Evolutionary conservation across 2,329 filamentous ascomycete genomes (phyloP), one percentile per base, ranked within the genome.

Genomic region (Drechslera avenae): DNA sequence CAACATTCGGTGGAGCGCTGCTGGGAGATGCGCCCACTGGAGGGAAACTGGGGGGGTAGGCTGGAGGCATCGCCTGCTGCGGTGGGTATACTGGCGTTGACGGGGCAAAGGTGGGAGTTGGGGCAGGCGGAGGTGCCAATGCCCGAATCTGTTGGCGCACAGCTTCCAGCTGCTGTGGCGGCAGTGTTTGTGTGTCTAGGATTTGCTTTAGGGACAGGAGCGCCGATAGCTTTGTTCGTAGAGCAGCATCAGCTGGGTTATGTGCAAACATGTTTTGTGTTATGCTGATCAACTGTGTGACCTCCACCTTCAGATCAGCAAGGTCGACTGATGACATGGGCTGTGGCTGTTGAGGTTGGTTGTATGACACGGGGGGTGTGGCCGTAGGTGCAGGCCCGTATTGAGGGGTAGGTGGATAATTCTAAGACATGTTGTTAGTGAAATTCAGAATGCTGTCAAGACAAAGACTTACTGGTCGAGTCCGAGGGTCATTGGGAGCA

Each of bases 91-190:
- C 65, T 53, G 69, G 64, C 12, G 69, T 61, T 16, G 74, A 46
- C 10, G 59, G 51, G 32, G 57, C 46, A 63, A 74, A 74, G 67
- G 67, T 64, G 16, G 75, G 71, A 32, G 62, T 58, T n/a, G 66
- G 62, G 33, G 80, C 79, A 73, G 85, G 79, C 68, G 83, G 83
- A 76, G 80, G 85, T 30, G 77, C 83, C 73, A 96, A 83, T 74
- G 86, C 85, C 73, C 88, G 86, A 74, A 97, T 86, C 82, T 94
- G 90, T 72, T 88, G 86, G 75, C 88, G 90, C 75, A 96, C 89
- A 73, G 89, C 84, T 75, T 89, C 86, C 71, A 96, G 82, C 77
- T 96, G 89, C 68, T 92, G 87, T 65, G 86, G 85, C 52, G 87
- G 87, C 71, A 96, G 81, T 69, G 87, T 86, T 74, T 91, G 88